phyloP scores from a whole-genome alignment of 257 asterid genomes.

The Linaria vulgaris region DNA sequence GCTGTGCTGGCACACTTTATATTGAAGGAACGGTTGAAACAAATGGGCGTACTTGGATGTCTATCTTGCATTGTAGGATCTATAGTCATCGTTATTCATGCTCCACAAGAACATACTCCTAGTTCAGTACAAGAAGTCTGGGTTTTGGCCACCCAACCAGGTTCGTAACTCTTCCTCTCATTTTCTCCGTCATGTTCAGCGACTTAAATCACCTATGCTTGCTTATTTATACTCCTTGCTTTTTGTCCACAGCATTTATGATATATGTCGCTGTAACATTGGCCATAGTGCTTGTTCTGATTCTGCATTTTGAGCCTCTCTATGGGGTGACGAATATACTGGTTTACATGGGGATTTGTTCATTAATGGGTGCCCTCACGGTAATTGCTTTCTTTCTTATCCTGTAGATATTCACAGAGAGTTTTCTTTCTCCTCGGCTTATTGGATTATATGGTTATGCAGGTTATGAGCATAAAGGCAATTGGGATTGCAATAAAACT shows the following conservation, averaged over 20 bases:
- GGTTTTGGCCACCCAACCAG: conserved; percentile 63
- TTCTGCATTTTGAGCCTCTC: conserved; percentile 63
- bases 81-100: conserved; percentile 64
- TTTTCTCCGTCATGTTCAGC: conserved; percentile 6
- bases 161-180: conserved; percentile 28
- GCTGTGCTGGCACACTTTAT: conserved; percentile 58
- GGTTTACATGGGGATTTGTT: conserved; percentile 67
- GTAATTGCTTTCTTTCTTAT: conserved; percentile 31
- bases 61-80: conserved; percentile 66
- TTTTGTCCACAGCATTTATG: conserved; percentile 55
- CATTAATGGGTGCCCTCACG: conserved; percentile 71
- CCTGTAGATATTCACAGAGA: background rate
- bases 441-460: conserved; percentile 10
- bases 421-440: background rate
- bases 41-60: conserved; percentile 60
- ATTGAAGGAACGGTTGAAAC: conserved; percentile 56
- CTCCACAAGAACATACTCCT: conserved; percentile 62
- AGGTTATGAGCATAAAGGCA: conserved; percentile 92
- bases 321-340: conserved; percentile 64
- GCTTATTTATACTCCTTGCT: conserved; percentile 29
- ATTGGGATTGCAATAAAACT: conserved; percentile 89
- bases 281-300: conserved; percentile 45
- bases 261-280: conserved; percentile 48
- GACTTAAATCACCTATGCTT: conserved; percentile 2
- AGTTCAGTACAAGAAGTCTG: conserved; percentile 62